Base-by-base conservation (phyloP, 164 flowering plant genomes). In the Malania oleifera region DNA sequence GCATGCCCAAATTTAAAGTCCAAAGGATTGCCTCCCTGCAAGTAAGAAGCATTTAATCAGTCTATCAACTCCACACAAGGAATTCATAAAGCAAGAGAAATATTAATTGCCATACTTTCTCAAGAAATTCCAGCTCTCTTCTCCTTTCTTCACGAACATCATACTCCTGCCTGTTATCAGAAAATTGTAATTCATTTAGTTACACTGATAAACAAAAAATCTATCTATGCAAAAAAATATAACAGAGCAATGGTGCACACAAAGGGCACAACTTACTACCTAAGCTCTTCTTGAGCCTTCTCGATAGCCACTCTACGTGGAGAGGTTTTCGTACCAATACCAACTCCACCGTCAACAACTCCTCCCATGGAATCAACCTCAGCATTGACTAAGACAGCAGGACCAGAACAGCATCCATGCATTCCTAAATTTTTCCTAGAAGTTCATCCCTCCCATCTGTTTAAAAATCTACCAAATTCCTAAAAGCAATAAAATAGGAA, bases 361-460 rank as follows among this genome's bases (percentile, higher is more conserved):
- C 93, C 97, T 74, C 97, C 96, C 98, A 89, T 89, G 80, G 96
- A 92, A 84, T 89, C 95, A 73, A 84, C 87, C 76, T 85, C 93
- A 60, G 96, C 93, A 85, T 92, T 81, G 80, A 81, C 86, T 68
- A 89, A 31, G 67, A 79, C 57, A 68, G 73, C 71, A 79, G 75
- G 62, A 60, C 80, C 88, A 53, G 81, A 70, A 67, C 80, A 70
- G 69, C 73, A 81, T 76, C 89, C 93, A 92, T 81, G 92, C 96
- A 89, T 89, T 76, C 79, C 87, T 69, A 57, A 43, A 60, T 63
- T 52, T 35, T 51, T 51, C 43, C 72, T 70, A 78, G 40, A 68
- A 54, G 46, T 49, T 45, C 53, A 28, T 28, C 58, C 40, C 54
- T 71, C 61, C 71, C 78, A 71, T 78, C 43, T 22, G 67, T 60